Evolutionary conservation across 31 red algal genomes (phyloP).

Genomic region (Asparagopsis taxiformis): DNA sequence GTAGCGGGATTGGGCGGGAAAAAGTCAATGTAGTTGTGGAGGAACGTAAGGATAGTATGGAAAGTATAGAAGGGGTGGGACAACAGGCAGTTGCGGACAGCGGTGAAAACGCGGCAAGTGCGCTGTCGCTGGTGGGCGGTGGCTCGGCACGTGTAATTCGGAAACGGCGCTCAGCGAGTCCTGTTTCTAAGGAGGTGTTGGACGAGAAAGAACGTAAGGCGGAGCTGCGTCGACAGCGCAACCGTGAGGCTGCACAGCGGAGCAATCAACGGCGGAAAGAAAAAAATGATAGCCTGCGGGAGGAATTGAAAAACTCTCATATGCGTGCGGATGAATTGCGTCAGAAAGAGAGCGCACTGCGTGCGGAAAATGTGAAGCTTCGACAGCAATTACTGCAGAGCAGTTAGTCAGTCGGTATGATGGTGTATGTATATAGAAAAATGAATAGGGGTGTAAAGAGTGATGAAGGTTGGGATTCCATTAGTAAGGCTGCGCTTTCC

Average conservation of each 20-base stretch:
- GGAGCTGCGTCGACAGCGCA: conserved; percentile 55
- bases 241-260: conserved; percentile 55
- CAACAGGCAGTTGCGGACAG: too few species aligned
- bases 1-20: too few species aligned
- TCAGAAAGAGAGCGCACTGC: conserved; percentile 3
- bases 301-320: conserved; percentile 36
- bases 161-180: too few species aligned
- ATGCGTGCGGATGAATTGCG: neutral
- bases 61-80: too few species aligned
- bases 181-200: neutral
- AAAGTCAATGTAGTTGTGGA: too few species aligned
- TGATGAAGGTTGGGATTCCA: too few species aligned
- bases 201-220: conserved; percentile 21
- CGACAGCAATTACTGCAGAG: neutral
- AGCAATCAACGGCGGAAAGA: conserved; percentile 48
- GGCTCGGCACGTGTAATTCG: too few species aligned
- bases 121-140: too few species aligned
- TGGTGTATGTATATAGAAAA: neutral
- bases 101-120: too few species aligned
- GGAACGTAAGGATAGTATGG: too few species aligned
- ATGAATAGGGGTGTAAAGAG: neutral
- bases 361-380: conserved; percentile 6
- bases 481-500: too few species aligned
- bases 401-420: neutral
- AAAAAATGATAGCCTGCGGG: conserved; percentile 52